These are phyloP conservation scores for Trichoderma gracile DNA, from an alignment of 2,329 filamentous ascomycete species.

Conservation along the genomic window DNA sequence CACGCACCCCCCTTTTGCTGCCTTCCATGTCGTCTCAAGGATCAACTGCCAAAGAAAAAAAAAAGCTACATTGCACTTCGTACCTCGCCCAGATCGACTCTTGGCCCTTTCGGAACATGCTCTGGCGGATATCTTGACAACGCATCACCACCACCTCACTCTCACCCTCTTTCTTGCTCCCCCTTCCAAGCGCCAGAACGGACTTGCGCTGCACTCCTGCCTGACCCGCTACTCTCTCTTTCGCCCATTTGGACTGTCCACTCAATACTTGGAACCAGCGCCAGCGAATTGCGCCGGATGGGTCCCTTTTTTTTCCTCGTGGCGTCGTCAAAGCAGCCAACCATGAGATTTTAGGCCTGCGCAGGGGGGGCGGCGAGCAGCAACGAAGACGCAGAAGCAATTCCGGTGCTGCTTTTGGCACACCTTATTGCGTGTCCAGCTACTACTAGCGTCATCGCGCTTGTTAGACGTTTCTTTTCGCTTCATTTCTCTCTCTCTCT, in stretches of 20 bases:
- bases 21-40: neutral
- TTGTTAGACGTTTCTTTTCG: conserved; percentile 30
- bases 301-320: conserved; percentile 5
- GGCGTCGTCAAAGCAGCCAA: conserved; percentile 23
- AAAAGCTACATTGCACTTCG: neutral
- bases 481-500: neutral
- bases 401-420: conserved; percentile 34
- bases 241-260: neutral
- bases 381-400: neutral
- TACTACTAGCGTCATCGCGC: conserved; percentile 36
- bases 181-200: neutral
- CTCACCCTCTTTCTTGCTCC: no score
- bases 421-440: conserved; percentile 23
- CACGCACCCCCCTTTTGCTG: neutral
- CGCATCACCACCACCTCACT: conserved; percentile 47
- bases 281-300: conserved; percentile 8
- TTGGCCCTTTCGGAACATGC: conserved; percentile 33
- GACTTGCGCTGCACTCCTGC: conserved; percentile 30
- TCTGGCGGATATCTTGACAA: conserved; percentile 49
- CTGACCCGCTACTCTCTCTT: conserved; percentile 33
- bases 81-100: conserved; percentile 7
- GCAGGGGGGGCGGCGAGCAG: conserved; percentile 23
- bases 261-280: neutral
- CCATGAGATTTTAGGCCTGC: conserved; percentile 14
- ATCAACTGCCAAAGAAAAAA: neutral